Base-by-base conservation (phyloP, 2,329 filamentous ascomycete genomes). In the Rhynchosporium graminicola region DNA sequence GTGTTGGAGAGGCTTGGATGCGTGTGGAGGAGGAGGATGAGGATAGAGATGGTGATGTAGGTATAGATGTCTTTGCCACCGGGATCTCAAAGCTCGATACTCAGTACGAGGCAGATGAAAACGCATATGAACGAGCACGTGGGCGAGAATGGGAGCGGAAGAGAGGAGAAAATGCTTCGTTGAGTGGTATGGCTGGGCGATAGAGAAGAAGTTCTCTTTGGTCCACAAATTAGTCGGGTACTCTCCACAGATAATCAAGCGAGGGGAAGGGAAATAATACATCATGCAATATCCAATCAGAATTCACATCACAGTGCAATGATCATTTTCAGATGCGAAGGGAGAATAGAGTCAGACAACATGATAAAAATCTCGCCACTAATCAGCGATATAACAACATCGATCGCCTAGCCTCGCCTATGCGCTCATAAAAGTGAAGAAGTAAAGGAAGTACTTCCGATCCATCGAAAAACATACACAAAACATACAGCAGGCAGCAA, bases 401-500 rank as follows among this genome's bases (percentile, higher is more conserved):
- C 20, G 20, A 20, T 33, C 33, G n/a, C 50, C 33, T 36, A 7
- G 36, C n/a, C 51, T 13, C 10, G 5, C 20, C 38, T 20, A 9
- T 20, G 20, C 36, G 50, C 33, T 52, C 33, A 54, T 28, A 42
- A 10, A n/a, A 36, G 38, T 42, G 36, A 28, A 28, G 51, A 42
- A 54, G 36, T 40, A 54, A 38, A 13, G 36, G 29, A 20, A 20
- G 20, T 20, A 20, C 51, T 42, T 54, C 51, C 38, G 51, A 42
- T 54, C 38, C 51, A 54, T 54, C 51, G 36, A 54, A 54, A 54
- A 33, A 54, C 33, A 40, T 38, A 52, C 51, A 54, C 51, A 54
- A 52, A 52, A 54, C 51, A 54, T 54, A 54, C 51, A 54, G 20
- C 20, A 54, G 51, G 38, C 51, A 54, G 36, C 51, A 4, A 46